These are phyloP conservation scores for Toxicodendron radicans DNA, from an alignment of 345 rosid genomes.

Conservation along the genomic window DNA sequence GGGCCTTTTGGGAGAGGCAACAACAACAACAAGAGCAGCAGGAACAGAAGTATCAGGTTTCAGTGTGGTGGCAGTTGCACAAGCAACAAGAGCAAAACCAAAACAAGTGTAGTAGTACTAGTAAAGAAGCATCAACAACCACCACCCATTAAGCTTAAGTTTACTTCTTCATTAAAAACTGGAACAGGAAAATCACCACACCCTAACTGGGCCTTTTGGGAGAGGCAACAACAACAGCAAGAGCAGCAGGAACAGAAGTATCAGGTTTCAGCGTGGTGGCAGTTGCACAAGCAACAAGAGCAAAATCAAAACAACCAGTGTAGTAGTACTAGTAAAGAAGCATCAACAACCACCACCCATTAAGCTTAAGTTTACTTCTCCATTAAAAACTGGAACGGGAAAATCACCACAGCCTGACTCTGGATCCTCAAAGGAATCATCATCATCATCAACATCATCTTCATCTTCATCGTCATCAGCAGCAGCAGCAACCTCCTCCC, in stretches of 20 bases:
- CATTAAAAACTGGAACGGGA: conserved; percentile 56
- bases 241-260: conserved; percentile 23
- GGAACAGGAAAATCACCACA: conserved; percentile 41
- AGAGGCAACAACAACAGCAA: conserved; percentile 23
- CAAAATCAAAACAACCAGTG: conserved; percentile 26
- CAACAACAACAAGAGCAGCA: conserved; percentile 27
- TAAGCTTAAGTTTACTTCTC: conserved; percentile 22
- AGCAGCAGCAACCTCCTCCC: no score
- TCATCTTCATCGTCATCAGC: conserved; percentile 21
- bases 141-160: conserved; percentile 22
- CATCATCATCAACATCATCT: conserved; percentile 29
- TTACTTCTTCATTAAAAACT: conserved; percentile 41
- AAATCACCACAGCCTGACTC: conserved; percentile 41
- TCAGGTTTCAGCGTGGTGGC: conserved; percentile 48
- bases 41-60: conserved; percentile 32
- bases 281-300: conserved; percentile 42
- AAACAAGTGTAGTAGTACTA: conserved; percentile 16
- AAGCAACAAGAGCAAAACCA: conserved; percentile 36
- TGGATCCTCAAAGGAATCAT: conserved; percentile 60
- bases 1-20: conserved; percentile 42
- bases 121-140: conserved; percentile 23
- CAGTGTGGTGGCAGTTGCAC: conserved; percentile 49
- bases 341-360: conserved; percentile 17
- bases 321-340: conserved; percentile 17
- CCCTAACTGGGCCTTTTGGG: conserved; percentile 44